Conservation (phyloP, 306 rosid genomes). For the Purshia tridentata region DNA sequence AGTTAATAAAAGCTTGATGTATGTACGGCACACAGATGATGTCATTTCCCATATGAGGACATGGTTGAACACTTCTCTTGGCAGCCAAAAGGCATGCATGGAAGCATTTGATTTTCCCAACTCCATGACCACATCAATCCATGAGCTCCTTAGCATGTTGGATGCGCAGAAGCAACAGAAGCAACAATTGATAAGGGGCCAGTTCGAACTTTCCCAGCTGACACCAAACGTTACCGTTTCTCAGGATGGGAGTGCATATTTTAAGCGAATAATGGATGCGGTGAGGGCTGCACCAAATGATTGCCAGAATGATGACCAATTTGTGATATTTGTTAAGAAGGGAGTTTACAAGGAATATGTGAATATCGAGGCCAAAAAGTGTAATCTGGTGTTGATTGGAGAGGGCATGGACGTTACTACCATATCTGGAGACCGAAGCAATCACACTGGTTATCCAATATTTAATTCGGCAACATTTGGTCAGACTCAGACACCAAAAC, state of each 20-base stretch:
- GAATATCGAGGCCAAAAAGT: not conserved
- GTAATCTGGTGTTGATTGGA: constrained; percentile 14
- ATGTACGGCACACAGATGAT: not conserved
- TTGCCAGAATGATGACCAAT: not conserved
- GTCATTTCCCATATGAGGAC: constrained; percentile 3
- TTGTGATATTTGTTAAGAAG: constrained; percentile 11
- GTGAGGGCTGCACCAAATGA: constrained; percentile 2
- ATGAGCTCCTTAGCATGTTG: not conserved
- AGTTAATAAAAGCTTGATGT: not conserved
- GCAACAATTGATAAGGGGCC: not conserved
- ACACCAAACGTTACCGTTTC: not conserved
- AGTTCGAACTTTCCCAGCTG: not conserved
- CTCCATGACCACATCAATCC: not conserved
- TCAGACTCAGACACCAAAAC: not conserved
- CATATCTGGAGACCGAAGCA: constrained; percentile 3
- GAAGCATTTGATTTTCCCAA: not conserved
- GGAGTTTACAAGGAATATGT: constrained; percentile 20
- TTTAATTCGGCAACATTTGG: constrained; percentile 14
- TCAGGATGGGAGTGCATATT: not conserved
- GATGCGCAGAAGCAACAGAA: not conserved
- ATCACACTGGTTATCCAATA: not conserved
- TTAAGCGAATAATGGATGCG: constrained; percentile 16
- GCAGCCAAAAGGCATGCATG: not conserved
- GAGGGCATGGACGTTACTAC: constrained; percentile 18
- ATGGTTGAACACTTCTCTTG: not conserved